A percentile compares a stretch with the other conserved stretches of the same genome.
Evolutionary conservation across 495 filamentous ascomycete genomes (phyloP).

Genomic region (Xylaria scruposa): DNA sequence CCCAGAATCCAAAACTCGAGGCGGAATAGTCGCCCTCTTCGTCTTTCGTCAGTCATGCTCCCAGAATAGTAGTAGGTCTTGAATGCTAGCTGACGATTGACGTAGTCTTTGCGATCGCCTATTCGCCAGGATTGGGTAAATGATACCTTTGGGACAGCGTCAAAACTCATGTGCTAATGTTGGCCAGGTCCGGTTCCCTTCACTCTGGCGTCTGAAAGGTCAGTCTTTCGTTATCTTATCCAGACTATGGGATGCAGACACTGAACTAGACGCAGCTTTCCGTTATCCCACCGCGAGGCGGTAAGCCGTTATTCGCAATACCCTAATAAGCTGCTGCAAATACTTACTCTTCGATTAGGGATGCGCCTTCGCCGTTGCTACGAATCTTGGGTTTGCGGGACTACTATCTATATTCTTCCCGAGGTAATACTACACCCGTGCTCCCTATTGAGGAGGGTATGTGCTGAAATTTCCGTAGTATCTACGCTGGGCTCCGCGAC

Average conservation of each 20-base stretch:
- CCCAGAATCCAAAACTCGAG: not conserved
- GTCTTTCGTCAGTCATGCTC: conserved; percentile 33
- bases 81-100: conserved; percentile 18
- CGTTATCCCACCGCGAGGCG: conserved; percentile 43
- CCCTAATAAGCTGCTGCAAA: not conserved
- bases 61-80: not conserved
- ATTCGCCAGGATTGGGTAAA: conserved; percentile 43
- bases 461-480: conserved; percentile 15
- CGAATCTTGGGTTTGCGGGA: conserved; percentile 44
- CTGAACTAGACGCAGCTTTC: conserved; percentile 36
- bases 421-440: conserved; percentile 24
- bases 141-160: not conserved
- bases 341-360: conserved; percentile 32
- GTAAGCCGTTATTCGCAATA: conserved; percentile 27
- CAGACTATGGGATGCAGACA: not conserved
- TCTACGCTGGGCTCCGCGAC: conserved; percentile 30
- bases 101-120: conserved; percentile 41
- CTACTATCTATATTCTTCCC: conserved; percentile 49
- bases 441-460: not conserved
- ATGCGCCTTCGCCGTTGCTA: conserved; percentile 43
- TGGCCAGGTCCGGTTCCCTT: conserved; percentile 43
- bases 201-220: conserved; percentile 44
- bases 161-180: not conserved
- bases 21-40: conserved; percentile 33
- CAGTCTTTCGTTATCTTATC: not conserved